Evolutionary conservation across 2,329 filamentous ascomycete genomes (phyloP), one percentile per base, ranked within the genome.

Genomic region (Talaromyces sp.): DNA sequence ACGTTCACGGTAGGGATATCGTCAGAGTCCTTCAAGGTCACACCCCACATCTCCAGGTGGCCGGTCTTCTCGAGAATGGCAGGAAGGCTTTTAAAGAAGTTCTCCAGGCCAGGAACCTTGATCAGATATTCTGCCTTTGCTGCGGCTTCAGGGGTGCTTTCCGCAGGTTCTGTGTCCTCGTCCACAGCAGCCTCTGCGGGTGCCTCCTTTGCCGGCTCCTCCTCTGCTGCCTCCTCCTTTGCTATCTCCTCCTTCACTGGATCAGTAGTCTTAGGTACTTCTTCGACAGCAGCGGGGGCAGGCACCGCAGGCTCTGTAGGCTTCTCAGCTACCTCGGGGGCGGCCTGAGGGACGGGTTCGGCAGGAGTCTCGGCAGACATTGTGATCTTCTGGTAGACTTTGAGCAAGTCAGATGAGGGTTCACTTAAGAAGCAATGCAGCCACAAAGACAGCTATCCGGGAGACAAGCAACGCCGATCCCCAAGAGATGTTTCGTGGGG

Each of bases 21-120:
- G 46, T 77, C 67, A 59, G 67, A 68, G 59, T 72, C 68, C 61
- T 74, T 71, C 51, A 97, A 84, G 32, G 83, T 79, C 58, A 97
- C 86, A 54, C 92, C 92, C 86, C 92, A 97, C 82, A 97, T 90
- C 80, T 97, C 92, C 56, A 78, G 77, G 75, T 96, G 83, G 17
- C 77, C 81, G 56, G 84, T 78, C 61, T 81, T 79, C 54, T 78
- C 75, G 62, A 86, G 74, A 62, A 92, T 83, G 7, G 79, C 74
- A 6, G 83, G 76, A 35, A 92, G 80, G 31, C 80, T 79, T 10
- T 79, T 78, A 63, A 85, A 83, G 64, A 92, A 80, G 63, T 83
- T 78, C 56, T 75, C 73, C 35, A 90, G 77, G 12, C 79, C 68
- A 0, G 72, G 68, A 55, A 72, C 74, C n/a, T 72, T 72, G 53